Evolutionary conservation across 306 rosid species (phyloP), one percentile per base, ranked within the genome.

Genomic region (Canavalia ensiformis): DNA sequence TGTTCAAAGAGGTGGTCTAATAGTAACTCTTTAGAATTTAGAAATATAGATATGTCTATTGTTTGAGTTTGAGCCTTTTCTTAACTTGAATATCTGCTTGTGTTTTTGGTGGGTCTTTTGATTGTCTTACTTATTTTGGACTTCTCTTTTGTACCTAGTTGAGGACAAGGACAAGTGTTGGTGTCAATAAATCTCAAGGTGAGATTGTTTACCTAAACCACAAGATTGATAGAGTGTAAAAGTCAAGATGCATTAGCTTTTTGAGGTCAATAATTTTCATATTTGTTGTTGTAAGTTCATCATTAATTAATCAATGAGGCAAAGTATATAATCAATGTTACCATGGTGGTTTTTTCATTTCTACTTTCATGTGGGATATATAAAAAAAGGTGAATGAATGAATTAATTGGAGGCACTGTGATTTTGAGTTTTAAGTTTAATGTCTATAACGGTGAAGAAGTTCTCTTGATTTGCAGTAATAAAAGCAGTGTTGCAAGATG

Each of bases 151-250:
- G 2, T 56, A 18, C 7, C 2, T 41, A 91, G 98, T 83, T 88
- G 64, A 86, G 88, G 52, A 84, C 86, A 39, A 86, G 84, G 68
- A 71, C 81, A 70, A 82, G 84, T 46, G 85, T 80, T 69, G 33
- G 81, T 71, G 72, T 82, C 13, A 18, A 77, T 18, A 82, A 77
- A 74, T 82, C 82, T 86, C 88, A 81, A 77, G 97, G 98, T 91
- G 85, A 67, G 84, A 67, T 45, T 75, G 6, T 18, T 18, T 18
- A 18, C 25, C 8, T 47, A 8, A 47, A 18, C 25, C 55, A 11
- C 55, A 50, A 12, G 55, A 50, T 50, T 11, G 12, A 50, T 12
- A 47, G 10, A 47, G 52, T 47, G 2, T 18, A 18, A 18, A 18
- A 18, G 25, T 18, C 25, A 18, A 18, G 25, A 18, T 18, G 34